Base-by-base conservation (phyloP, 306 rosid genomes). In the Luffa aegyptiaca region DNA sequence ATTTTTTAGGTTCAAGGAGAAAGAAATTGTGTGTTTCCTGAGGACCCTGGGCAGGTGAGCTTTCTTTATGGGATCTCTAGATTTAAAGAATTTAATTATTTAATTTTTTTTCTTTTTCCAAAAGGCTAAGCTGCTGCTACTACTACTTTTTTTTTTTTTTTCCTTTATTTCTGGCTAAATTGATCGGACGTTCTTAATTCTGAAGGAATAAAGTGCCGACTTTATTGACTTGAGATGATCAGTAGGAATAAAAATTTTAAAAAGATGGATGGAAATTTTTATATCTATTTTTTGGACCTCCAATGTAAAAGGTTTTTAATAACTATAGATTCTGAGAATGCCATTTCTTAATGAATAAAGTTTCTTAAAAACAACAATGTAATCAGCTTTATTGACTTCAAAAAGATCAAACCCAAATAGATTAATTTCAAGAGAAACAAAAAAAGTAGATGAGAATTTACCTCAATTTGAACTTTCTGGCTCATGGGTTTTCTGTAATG, bases 31-130 rank as follows among this genome's bases (percentile, higher is more conserved):
- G 72, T 91, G 88, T 90, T 93, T 80, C 98, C 99, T 75, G 97
- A 93, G 85, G 92, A 96, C 85, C 96, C 98, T 26, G 99, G 97
- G 81, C 98, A 96, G 97, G 99, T 96, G 90, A 76, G 85, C 86
- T 87, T 82, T 82, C 26, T 16, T 31, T 35, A 71, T 41, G 9
- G 52, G 75, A 69, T 69, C 53, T 45, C 36, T 14, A 39, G n/a
- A n/a, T 71, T 71, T 26, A 46, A 70, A 42, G 37, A 2, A 70
- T 18, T 70, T 45, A 46, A 21, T n/a, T 42, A n/a, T 65, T 9
- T 9, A 10, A 26, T 6, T 52, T 3, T 52, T 52, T 63, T 35
- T 7, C 16, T 58, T 65, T 35, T 65, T 37, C 9, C n/a, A 71
- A 71, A 71, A 71, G 55, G 41, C 75, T 69, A 69, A 42, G 2